Evolutionary conservation across 2,329 filamentous ascomycete genomes (phyloP).

Genomic region (Helminthosporium solani): DNA sequence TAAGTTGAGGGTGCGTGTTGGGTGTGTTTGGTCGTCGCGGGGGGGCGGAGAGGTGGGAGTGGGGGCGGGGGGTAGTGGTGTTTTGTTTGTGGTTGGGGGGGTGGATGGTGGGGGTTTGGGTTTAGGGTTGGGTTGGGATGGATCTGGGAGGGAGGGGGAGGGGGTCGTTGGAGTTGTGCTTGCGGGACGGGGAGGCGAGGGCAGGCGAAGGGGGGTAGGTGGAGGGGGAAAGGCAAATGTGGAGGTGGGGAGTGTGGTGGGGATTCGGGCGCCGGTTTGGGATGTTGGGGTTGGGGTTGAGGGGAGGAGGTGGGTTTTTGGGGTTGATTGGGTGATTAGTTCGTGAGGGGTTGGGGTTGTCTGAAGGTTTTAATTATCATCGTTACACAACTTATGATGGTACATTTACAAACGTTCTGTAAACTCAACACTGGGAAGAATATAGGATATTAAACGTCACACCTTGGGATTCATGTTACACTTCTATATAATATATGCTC

Average conservation of each 20-base stretch:
- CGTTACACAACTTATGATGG: neutral
- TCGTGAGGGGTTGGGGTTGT: slow-evolving; percentile 7
- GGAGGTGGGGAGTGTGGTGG: slow-evolving; percentile 32
- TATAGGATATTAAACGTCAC: no score
- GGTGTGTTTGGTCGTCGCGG: no score
- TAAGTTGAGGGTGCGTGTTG: slow-evolving; percentile 18
- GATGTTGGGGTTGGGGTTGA: slow-evolving; percentile 34
- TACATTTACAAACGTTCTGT: no score
- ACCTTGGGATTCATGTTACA: no score
- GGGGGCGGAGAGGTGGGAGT: neutral
- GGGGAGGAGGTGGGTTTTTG: slow-evolving; percentile 39
- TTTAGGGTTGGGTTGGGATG: slow-evolving; percentile 1
- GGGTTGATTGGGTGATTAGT: slow-evolving; percentile 45
- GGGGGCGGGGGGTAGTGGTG: slow-evolving; percentile 10
- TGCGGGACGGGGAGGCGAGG: slow-evolving; percentile 28
- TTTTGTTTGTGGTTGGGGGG: slow-evolving; percentile 25
- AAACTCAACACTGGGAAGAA: no score
- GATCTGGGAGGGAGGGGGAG: neutral
- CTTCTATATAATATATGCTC: no score
- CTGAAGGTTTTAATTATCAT: slow-evolving; percentile 1
- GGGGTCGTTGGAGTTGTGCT: slow-evolving; percentile 25
- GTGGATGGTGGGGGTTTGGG: slow-evolving; percentile 6
- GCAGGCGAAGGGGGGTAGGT: slow-evolving; percentile 8
- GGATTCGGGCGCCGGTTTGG: slow-evolving; percentile 45
- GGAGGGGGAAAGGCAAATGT: slow-evolving; percentile 18